Evolutionary conservation across 1,284 basidiomycete genomes (phyloP), one percentile per base, ranked within the genome.

Genomic region (Cryptococcus sp.): DNA sequence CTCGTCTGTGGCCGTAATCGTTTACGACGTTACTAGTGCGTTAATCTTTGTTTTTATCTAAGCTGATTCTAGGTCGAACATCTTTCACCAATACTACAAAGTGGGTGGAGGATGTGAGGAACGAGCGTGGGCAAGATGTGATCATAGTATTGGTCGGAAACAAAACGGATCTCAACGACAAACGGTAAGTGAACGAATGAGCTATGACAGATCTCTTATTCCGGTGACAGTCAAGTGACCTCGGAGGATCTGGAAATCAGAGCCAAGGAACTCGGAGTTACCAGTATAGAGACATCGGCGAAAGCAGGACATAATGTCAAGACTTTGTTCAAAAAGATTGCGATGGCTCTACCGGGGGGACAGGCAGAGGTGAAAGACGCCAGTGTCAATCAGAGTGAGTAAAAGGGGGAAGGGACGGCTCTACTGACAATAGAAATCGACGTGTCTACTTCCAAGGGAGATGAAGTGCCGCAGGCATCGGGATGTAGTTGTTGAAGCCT

Each of bases 241-340:
- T 83, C 94, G 5, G 96, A 99, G 74, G 95, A 98, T 72, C 92
- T 95, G 14, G 95, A 95, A 50, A 85, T 88, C 58, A 90, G 91
- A 69, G 85, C 94, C n/a, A 88, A 90, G 53, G 88, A 96, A 73
- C 81, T 96, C 61, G 88, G 88, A 70, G 89, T 98, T 68, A 92
- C 98, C 89, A 97, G 96, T 72, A 97, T 98, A 86, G 96, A 99
- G 79, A 98, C 96, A 4, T 96, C 92, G 36, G 96, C 96, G 37
- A 99, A 99, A 76, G 96, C 96, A 3, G 96, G 96, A 2, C 95
- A 98, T 77, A 99, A 99, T 66, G 96, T 99, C 63, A 99, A 98
- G 81, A 89, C 89, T 61, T 79, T 99, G 60, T 99, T 99, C 83
- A 76, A 97, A 81, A 98, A 98, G 83, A 98, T 99, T 65, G 96